Conservation (phyloP, 2,329 filamentous ascomycete genomes). For the Cercospora beticola region DNA sequence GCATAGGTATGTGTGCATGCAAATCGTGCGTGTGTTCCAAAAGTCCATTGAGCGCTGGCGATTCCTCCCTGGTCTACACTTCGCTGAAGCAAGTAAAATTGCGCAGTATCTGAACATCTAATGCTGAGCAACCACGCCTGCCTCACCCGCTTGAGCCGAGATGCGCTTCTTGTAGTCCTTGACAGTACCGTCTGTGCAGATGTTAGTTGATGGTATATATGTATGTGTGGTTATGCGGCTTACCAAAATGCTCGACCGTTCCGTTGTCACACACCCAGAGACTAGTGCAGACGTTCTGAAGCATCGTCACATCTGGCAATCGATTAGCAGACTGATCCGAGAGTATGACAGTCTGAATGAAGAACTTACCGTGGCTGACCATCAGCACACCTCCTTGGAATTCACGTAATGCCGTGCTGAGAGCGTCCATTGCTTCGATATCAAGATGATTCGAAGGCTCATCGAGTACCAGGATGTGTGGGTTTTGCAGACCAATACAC, state of each 20-base stretch:
- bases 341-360: slow-evolving; percentile 8
- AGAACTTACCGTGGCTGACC: slow-evolving; percentile 74
- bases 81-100: background rate
- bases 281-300: slow-evolving; percentile 91
- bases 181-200: slow-evolving; percentile 64
- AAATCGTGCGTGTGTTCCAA: background rate
- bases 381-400: slow-evolving; percentile 96
- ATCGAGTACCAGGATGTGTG: slow-evolving; percentile 95
- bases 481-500: slow-evolving; percentile 89
- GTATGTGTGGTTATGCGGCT: slow-evolving; percentile 34
- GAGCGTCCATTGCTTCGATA: slow-evolving; percentile 96
- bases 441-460: slow-evolving; percentile 98
- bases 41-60: background rate
- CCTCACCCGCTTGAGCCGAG: slow-evolving; percentile 66
- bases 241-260: slow-evolving; percentile 85
- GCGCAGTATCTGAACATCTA: slow-evolving; percentile 21
- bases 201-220: background rate
- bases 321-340: background rate
- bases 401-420: slow-evolving; percentile 76
- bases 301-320: slow-evolving; percentile 70
- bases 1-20: background rate
- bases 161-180: slow-evolving; percentile 98
- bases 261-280: slow-evolving; percentile 96
- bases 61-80: background rate
- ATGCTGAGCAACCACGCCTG: slow-evolving; percentile 64